phyloP scores from a whole-genome alignment of 345 rosid genomes.

The Citrus sp. region DNA sequence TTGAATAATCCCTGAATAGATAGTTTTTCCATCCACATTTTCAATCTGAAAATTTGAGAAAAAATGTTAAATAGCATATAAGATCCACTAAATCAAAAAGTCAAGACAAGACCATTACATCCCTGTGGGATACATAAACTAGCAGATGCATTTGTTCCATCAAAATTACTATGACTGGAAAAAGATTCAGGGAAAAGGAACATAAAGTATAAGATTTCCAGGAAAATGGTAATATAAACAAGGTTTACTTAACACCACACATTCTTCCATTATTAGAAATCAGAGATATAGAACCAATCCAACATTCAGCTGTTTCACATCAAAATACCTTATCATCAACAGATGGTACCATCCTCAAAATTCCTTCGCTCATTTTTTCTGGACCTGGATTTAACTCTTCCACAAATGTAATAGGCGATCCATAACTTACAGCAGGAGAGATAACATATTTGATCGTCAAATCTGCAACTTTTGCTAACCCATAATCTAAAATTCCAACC shows the following conservation, averaged over 20 bases:
- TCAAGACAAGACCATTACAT: not conserved
- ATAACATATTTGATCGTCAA: conserved; percentile 77
- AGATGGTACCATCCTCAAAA: conserved; percentile 48
- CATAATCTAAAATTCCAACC: conserved; percentile 78
- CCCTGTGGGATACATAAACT: not conserved
- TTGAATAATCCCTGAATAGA: conserved; percentile 58
- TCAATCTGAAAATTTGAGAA: conserved; percentile 39
- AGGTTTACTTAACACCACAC: not conserved
- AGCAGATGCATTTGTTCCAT: not conserved
- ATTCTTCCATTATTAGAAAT: not conserved
- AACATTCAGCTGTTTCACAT: not conserved
- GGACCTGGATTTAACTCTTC: conserved; percentile 49
- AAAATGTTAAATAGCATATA: conserved; percentile 2
- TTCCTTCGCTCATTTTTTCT: conserved; percentile 46
- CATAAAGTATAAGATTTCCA: not conserved
- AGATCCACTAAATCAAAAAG: conserved; percentile 5
- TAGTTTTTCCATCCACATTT: conserved; percentile 50
- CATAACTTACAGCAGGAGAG: conserved; percentile 61
- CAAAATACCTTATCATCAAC: conserved; percentile 46
- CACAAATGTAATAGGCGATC: conserved; percentile 43
- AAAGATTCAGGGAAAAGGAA: not conserved
- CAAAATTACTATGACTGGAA: not conserved
- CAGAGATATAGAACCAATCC: not conserved
- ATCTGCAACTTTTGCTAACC: conserved; percentile 89
- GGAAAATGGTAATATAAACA: not conserved